phyloP scores from a whole-genome alignment of 2,329 filamentous ascomycete species.

The Hymenoscyphus infarciens region DNA sequence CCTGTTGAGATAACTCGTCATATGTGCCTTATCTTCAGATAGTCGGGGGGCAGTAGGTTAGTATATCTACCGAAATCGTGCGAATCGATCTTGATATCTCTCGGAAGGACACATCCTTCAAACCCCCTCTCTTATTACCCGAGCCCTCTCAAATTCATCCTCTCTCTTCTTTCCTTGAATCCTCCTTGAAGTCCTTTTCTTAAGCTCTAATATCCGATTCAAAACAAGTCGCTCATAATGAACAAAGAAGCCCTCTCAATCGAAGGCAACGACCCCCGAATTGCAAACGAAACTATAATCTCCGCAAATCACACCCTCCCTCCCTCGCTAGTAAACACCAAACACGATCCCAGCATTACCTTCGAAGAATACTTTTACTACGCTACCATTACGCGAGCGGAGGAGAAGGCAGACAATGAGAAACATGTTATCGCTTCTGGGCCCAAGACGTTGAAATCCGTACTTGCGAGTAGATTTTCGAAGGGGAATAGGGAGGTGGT shows the following conservation, averaged over 20 bases:
- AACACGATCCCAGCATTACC: conserved; percentile 32
- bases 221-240: neutral
- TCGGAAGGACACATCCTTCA: too few species aligned
- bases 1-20: neutral
- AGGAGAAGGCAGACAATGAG: conserved; percentile 31
- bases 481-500: conserved; percentile 12
- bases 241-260: conserved; percentile 1
- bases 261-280: neutral
- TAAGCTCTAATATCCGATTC: neutral
- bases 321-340: neutral
- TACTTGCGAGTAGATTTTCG: conserved; percentile 25
- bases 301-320: neutral
- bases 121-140: too few species aligned
- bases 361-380: conserved; percentile 40
- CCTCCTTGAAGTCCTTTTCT: neutral
- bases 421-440: conserved; percentile 18
- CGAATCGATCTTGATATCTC: too few species aligned
- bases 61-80: neutral
- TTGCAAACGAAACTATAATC: neutral
- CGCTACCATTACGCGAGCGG: conserved; percentile 34
- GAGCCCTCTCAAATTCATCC: neutral
- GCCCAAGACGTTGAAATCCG: conserved; percentile 24
- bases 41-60: neutral
- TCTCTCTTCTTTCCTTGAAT: neutral
- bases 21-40: neutral